Conservation (phyloP, 208 protist species). For the Acanthamoeba triangularis region DNA sequence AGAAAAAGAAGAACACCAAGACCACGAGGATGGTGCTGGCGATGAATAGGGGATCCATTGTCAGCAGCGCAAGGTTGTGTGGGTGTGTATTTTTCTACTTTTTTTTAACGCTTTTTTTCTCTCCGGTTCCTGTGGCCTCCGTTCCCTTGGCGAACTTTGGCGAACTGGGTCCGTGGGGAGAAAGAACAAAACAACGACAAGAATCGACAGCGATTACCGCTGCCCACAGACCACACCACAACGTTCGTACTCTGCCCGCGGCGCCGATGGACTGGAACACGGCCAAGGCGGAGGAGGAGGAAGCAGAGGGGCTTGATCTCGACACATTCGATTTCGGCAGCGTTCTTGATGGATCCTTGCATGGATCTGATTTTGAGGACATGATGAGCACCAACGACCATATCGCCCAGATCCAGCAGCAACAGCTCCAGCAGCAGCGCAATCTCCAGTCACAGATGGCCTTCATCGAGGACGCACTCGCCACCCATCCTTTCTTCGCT, state of each 20-base stretch:
- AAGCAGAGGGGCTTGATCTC: neutral
- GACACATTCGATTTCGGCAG: no score
- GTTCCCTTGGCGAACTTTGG: no score
- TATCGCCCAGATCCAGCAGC: neutral
- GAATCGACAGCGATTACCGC: no score
- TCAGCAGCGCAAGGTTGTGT: no score
- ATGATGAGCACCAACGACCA: neutral
- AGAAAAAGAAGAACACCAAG: neutral
- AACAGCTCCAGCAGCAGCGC: neutral
- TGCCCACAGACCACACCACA: neutral
- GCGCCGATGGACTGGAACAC: neutral
- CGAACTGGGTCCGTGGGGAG: no score
- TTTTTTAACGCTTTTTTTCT: no score
- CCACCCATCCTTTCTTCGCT: neutral
- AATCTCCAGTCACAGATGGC: neutral
- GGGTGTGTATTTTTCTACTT: no score
- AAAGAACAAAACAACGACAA: no score
- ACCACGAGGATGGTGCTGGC: neutral
- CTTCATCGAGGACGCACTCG: conserved; percentile 28
- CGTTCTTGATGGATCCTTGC: no score
- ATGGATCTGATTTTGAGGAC: neutral
- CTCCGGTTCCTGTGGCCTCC: no score
- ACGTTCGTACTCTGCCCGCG: neutral
- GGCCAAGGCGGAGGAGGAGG: neutral
- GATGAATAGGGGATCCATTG: no score